A percentile compares a stretch with the other conserved stretches of the same genome.
phyloP scores from a whole-genome alignment of 1,284 basidiomycete species.

The Meira nashicola region DNA sequence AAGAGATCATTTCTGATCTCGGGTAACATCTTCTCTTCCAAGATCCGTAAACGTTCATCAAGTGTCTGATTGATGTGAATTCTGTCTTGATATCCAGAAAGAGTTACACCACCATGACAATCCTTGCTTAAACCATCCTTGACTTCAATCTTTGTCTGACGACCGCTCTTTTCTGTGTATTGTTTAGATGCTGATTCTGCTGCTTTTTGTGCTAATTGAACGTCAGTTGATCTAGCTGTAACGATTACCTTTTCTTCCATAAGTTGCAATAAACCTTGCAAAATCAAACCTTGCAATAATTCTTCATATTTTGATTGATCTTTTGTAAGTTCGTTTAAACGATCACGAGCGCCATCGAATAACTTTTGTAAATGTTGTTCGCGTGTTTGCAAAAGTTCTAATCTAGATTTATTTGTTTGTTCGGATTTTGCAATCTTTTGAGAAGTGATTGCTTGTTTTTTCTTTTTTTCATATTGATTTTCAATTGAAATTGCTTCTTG shows the following conservation, averaged over 20 bases:
- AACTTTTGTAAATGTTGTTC: slow-evolving; percentile 88
- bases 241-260: slow-evolving; percentile 44
- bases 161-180: slow-evolving; percentile 73
- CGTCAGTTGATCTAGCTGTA: slow-evolving; percentile 39
- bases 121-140: slow-evolving; percentile 68
- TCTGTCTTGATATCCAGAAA: slow-evolving; percentile 39
- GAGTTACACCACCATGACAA: slow-evolving; percentile 51
- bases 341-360: slow-evolving; percentile 70
- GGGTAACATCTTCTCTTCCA: slow-evolving; percentile 50
- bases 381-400: slow-evolving; percentile 81
- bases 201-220: slow-evolving; percentile 57
- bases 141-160: slow-evolving; percentile 63
- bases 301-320: slow-evolving; percentile 61
- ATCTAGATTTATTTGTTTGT: slow-evolving; percentile 85
- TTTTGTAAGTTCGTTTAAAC: slow-evolving; percentile 64
- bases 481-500: slow-evolving; percentile 49
- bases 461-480: slow-evolving; percentile 48
- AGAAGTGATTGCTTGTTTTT: slow-evolving; percentile 45
- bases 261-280: slow-evolving; percentile 60
- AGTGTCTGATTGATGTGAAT: slow-evolving; percentile 52
- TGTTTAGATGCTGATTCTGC: slow-evolving; percentile 62
- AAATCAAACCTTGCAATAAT: slow-evolving; percentile 59
- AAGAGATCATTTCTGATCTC: slow-evolving; percentile 49
- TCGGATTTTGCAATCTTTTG: slow-evolving; percentile 73
- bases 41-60: slow-evolving; percentile 45